phyloP scores from a whole-genome alignment of 371 early-diverging fungal genomes.

The Lichtheimia ramosa region DNA sequence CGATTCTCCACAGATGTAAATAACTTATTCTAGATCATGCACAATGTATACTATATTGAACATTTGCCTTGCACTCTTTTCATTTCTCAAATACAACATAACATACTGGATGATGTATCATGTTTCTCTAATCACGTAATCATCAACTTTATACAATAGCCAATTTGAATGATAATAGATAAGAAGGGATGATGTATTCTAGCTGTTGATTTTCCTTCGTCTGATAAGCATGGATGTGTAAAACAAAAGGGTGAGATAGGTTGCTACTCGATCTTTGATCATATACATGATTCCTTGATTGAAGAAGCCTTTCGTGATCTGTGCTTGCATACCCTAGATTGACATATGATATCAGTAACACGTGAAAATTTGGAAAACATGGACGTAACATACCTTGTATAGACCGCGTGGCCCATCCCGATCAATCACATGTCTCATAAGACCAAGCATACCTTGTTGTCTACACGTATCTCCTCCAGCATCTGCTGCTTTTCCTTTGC shows the following conservation, averaged over 20 bases:
- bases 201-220: background rate
- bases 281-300: constrained; percentile 66
- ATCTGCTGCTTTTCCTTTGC: constrained; percentile 11
- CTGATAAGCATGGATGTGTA: constrained; percentile 28
- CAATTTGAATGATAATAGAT: too few relatives aligned
- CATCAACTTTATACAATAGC: too few relatives aligned
- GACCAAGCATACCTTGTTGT: constrained; percentile 39
- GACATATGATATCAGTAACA: background rate
- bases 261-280: constrained; percentile 64
- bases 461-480: constrained; percentile 2
- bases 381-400: constrained; percentile 38
- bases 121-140: too few relatives aligned
- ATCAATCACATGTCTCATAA: constrained; percentile 40
- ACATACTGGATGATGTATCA: too few relatives aligned
- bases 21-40: background rate
- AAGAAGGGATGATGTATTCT: too few relatives aligned
- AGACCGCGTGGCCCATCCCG: constrained; percentile 50
- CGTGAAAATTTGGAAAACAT: background rate
- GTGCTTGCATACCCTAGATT: constrained; percentile 50
- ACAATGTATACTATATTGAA: too few relatives aligned
- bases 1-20: constrained; percentile 16
- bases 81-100: too few relatives aligned
- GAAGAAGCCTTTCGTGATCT: constrained; percentile 65
- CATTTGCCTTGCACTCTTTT: too few relatives aligned
- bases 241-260: constrained; percentile 52